Evolutionary conservation across 129 eudicot genomes (phyloP).

Genomic region (Centrapalus pauciflorus): DNA sequence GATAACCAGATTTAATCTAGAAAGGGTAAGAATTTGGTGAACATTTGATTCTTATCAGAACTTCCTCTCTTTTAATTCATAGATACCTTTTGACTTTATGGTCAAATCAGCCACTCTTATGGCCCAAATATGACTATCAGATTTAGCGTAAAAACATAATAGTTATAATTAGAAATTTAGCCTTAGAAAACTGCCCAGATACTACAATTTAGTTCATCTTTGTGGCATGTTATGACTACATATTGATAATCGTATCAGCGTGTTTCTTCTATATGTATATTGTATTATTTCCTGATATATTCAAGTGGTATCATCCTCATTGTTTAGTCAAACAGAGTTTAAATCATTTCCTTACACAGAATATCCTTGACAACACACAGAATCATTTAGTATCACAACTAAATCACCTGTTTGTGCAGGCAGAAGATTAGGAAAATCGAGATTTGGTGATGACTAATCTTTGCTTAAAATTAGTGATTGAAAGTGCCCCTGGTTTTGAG

Average conservation of each 20-base stretch:
- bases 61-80: not conserved
- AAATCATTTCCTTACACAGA: not conserved
- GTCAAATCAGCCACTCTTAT: not conserved
- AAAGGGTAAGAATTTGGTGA: not conserved
- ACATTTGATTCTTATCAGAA: not conserved
- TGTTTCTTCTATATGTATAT: too few relatives aligned
- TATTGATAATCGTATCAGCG: too few relatives aligned
- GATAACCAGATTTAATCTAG: not conserved
- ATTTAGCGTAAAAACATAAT: not conserved
- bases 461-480: slow-evolving; percentile 15
- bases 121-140: not conserved
- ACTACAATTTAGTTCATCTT: not conserved
- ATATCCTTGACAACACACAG: slow-evolving; percentile 13
- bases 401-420: slow-evolving; percentile 9
- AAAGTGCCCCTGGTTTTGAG: slow-evolving; percentile 19
- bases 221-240: not conserved
- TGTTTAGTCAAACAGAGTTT: not conserved
- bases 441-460: slow-evolving; percentile 13
- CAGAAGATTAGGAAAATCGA: slow-evolving; percentile 23
- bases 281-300: not conserved
- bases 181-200: not conserved
- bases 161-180: not conserved
- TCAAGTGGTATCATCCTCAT: not conserved
- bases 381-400: slow-evolving; percentile 11
- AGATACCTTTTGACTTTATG: not conserved